These are phyloP conservation scores for Candida dubliniensis DNA, from an alignment of 1,139 yeast species.

Conservation along the genomic window DNA sequence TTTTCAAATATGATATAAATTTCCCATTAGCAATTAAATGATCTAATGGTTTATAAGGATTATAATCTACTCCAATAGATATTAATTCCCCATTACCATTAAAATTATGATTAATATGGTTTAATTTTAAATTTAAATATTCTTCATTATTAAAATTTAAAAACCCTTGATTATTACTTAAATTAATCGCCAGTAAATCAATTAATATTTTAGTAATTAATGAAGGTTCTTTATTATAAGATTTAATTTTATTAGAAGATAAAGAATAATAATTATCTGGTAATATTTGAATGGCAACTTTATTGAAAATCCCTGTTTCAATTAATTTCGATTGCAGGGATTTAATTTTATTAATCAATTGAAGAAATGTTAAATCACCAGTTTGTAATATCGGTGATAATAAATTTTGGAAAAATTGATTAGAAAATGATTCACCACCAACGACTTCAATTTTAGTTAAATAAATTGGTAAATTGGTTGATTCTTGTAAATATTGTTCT, in stretches of 20 bases:
- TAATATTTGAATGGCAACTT: conserved; percentile 33
- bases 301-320: conserved; percentile 47
- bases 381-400: conserved; percentile 43
- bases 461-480: conserved; percentile 43
- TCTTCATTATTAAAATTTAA: conserved; percentile 43
- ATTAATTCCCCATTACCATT: conserved; percentile 46
- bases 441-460: conserved; percentile 46
- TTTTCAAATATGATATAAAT: conserved; percentile 37
- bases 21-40: conserved; percentile 37
- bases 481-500: conserved; percentile 32
- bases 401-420: conserved; percentile 46
- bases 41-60: conserved; percentile 49
- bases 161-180: conserved; percentile 38
- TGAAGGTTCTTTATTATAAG: conserved; percentile 37
- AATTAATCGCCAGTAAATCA: conserved; percentile 34
- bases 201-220: conserved; percentile 41
- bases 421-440: conserved; percentile 51
- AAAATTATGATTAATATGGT: conserved; percentile 45
- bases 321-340: conserved; percentile 28
- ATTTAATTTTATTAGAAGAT: conserved; percentile 24
- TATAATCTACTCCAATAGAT: conserved; percentile 42
- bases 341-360: conserved; percentile 33
- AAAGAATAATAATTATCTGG: conserved; percentile 32
- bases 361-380: conserved; percentile 47
- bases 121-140: conserved; percentile 37